These are phyloP conservation scores for Entomortierella parvispora DNA, from an alignment of 192 early-diverging fungal genomes.

Conservation along the genomic window DNA sequence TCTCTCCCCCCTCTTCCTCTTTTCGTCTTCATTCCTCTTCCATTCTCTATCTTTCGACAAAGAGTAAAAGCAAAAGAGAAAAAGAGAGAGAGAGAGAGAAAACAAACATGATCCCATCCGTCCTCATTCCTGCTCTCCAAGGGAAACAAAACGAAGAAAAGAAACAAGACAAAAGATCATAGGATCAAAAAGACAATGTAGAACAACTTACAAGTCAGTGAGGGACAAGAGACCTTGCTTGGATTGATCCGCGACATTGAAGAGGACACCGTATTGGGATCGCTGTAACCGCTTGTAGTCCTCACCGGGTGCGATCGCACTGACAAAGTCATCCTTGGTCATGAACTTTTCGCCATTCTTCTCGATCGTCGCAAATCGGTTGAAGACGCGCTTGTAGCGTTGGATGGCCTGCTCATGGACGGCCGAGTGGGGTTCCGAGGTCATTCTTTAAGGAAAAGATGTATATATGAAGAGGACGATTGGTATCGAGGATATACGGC, in stretches of 20 bases:
- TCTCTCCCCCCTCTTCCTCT: too few species aligned
- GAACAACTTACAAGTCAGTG: conserved; percentile 63
- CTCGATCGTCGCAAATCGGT: conserved; percentile 61
- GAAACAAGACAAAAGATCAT: conserved; percentile 6
- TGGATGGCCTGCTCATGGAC: conserved; percentile 36
- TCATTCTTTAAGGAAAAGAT: conserved; percentile 24
- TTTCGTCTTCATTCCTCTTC: too few species aligned
- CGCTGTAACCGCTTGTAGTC: conserved; percentile 65
- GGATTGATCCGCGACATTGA: conserved; percentile 65
- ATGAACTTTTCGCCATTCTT: conserved; percentile 63
- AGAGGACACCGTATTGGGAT: conserved; percentile 68
- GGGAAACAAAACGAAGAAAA: not conserved
- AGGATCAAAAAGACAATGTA: not conserved
- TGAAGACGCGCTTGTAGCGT: conserved; percentile 59
- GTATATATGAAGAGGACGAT: not conserved
- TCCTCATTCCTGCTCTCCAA: too few species aligned
- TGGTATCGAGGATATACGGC: too few species aligned
- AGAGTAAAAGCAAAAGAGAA: too few species aligned
- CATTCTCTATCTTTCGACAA: too few species aligned
- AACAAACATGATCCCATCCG: too few species aligned
- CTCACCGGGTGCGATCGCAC: conserved; percentile 64
- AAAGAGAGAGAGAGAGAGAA: too few species aligned
- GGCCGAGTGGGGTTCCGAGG: not conserved
- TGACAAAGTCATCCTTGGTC: conserved; percentile 68
- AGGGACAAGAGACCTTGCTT: conserved; percentile 60